Percentiles rank a stretch among this genome's conserved stretches.
Conservation (phyloP, 306 rosid genomes). For the Rosa persica region DNA sequence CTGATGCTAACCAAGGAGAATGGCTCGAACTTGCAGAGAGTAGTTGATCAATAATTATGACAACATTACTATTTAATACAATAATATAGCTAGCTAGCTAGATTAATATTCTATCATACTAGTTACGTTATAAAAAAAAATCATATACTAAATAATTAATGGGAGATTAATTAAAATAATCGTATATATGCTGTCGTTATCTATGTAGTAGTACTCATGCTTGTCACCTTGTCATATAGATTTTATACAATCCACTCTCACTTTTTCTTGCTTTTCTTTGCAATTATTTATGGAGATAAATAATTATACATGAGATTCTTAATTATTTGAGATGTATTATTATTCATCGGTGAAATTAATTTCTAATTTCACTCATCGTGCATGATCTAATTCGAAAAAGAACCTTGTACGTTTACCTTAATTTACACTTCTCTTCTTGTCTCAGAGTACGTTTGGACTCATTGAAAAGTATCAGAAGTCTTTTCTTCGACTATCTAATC, state of each 20-base stretch:
- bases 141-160: too few species aligned
- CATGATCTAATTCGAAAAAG: neutral
- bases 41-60: neutral
- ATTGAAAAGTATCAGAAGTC: neutral
- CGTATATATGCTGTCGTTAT: neutral
- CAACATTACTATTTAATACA: too few species aligned
- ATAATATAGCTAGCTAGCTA: neutral
- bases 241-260: neutral
- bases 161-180: neutral
- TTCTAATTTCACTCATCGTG: neutral
- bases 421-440: neutral
- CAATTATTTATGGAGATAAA: neutral
- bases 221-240: neutral
- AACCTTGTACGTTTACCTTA: neutral
- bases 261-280: neutral
- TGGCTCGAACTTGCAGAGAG: slow-evolving; percentile 11
- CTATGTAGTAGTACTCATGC: too few species aligned
- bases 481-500: too few species aligned
- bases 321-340: neutral
- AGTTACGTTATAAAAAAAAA: too few species aligned
- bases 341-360: neutral
- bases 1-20: slow-evolving; percentile 2
- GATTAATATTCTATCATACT: neutral
- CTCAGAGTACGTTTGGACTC: neutral
- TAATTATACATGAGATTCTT: neutral